Percentiles rank a stretch among this genome's conserved stretches.
phyloP scores from a whole-genome alignment of 2,329 filamentous ascomycete species.

The Talaromyces sp. region DNA sequence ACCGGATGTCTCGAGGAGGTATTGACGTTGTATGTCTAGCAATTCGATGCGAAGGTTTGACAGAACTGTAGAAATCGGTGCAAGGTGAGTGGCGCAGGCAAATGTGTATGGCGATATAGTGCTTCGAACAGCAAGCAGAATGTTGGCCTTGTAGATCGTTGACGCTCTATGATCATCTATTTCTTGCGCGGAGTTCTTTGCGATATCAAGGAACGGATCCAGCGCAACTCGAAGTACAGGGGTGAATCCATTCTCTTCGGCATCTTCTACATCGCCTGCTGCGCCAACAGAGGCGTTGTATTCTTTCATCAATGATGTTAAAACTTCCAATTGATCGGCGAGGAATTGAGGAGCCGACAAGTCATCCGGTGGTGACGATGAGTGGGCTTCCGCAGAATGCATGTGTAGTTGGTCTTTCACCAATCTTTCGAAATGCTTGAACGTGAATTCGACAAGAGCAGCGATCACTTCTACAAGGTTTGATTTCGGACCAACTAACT shows the following conservation, averaged over 20 bases:
- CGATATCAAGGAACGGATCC: slow-evolving; percentile 75
- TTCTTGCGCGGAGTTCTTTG: slow-evolving; percentile 51
- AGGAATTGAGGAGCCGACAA: slow-evolving; percentile 77
- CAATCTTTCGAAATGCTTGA: slow-evolving; percentile 76
- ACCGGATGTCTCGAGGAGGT: slow-evolving; percentile 72
- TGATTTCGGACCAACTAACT: slow-evolving; percentile 68
- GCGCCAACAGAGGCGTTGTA: slow-evolving; percentile 73
- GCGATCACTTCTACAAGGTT: slow-evolving; percentile 66
- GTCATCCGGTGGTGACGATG: slow-evolving; percentile 67
- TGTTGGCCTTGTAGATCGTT: slow-evolving; percentile 51
- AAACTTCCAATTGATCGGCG: slow-evolving; percentile 71
- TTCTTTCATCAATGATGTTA: slow-evolving; percentile 76
- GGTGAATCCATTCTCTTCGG: slow-evolving; percentile 67
- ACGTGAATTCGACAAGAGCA: slow-evolving; percentile 69
- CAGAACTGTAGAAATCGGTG: slow-evolving; percentile 54
- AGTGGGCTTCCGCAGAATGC: slow-evolving; percentile 68
- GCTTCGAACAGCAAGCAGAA: slow-evolving; percentile 41
- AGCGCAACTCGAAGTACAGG: slow-evolving; percentile 74
- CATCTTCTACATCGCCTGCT: slow-evolving; percentile 45
- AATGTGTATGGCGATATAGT: slow-evolving; percentile 54
- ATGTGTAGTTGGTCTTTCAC: slow-evolving; percentile 69
- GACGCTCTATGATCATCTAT: slow-evolving; percentile 38
- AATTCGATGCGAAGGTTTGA: slow-evolving; percentile 51
- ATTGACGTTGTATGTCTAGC: slow-evolving; percentile 65
- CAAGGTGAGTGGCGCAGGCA: slow-evolving; percentile 58